Evolutionary conservation across 257 asterid genomes (phyloP), one percentile per base, ranked within the genome.

Genomic region (Jaltomata sinuosa): DNA sequence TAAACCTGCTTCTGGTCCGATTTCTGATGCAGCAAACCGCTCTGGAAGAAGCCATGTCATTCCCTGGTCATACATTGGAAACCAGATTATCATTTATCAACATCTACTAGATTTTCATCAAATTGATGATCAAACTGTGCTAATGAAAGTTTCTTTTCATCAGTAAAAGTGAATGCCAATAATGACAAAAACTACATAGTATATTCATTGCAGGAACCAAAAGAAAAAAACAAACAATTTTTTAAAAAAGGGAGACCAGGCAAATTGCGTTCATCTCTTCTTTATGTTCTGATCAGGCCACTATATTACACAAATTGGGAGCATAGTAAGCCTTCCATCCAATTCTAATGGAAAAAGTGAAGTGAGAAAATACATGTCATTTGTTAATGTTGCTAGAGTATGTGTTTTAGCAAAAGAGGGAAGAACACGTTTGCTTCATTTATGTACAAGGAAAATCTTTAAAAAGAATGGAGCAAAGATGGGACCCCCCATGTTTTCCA

Each of bases 1-100:
- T 77, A 93, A 89, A 94, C 98, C 99, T 93, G 97, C 97, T 95
- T 97, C 99, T 85, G 98, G 98, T 71, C 97, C 99, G 50, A 95
- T 95, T 89, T 97, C 99, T 82, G 99, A 96, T 27, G 94, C 94
- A n/a, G 98, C 93, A 91, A 96, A 96, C 69, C 98, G 91, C 87
- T 96, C 99, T 0, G 99, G 99, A 78, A 96, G 98, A 88, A 96
- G 93, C 99, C 99, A 96, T 47, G 99, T 96, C 89, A 96, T 90
- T 79, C 99, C 99, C 99, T 96, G 93, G 32, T 81, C 50, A 83
- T 54, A 82, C n/a, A 72, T 83, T 83, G 25, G 82, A 84, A 87
- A 47, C 68, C 31, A 87, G 50, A 77, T 15, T 49, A 27, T 49
- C 4, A 77, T 15, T 27, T 49, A 49, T 49, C 62, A 77, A 8